Conservation (phyloP, 345 rosid species). For the Balakata baccata region DNA sequence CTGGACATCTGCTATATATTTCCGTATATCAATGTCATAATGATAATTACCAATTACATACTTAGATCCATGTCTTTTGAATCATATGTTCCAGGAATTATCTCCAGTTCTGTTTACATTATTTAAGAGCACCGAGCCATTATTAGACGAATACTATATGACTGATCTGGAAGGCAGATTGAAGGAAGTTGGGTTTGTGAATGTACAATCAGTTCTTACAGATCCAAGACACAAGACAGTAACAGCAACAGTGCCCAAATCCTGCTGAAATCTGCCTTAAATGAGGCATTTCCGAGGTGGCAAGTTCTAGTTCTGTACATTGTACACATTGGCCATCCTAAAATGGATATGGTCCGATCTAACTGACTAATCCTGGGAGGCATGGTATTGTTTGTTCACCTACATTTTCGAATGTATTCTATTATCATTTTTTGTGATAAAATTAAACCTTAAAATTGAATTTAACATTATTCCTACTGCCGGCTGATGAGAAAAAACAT, state of each 20-base stretch:
- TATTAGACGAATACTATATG: constrained; percentile 47
- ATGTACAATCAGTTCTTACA: constrained; percentile 39
- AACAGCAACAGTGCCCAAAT: constrained; percentile 45
- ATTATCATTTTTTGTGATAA: neutral
- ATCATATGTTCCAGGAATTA: constrained; percentile 36
- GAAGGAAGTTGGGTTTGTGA: constrained; percentile 45
- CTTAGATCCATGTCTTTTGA: neutral
- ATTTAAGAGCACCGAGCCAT: constrained; percentile 64
- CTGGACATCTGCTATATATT: neutral
- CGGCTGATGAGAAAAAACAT: too few relatives aligned
- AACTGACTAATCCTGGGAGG: neutral
- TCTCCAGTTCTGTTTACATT: constrained; percentile 56
- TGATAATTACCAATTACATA: neutral
- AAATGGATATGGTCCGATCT: neutral
- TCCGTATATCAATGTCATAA: neutral
- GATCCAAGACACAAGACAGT: constrained; percentile 54
- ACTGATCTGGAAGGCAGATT: constrained; percentile 49
- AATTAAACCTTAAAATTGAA: too few relatives aligned
- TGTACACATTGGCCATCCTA: neutral
- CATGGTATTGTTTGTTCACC: neutral
- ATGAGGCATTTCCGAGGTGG: neutral
- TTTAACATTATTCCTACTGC: too few relatives aligned
- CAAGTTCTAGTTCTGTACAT: neutral
- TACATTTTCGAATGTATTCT: neutral
- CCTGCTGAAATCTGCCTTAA: neutral